phyloP scores from a whole-genome alignment of 1,284 basidiomycete species.

The Grifola frondosa region DNA sequence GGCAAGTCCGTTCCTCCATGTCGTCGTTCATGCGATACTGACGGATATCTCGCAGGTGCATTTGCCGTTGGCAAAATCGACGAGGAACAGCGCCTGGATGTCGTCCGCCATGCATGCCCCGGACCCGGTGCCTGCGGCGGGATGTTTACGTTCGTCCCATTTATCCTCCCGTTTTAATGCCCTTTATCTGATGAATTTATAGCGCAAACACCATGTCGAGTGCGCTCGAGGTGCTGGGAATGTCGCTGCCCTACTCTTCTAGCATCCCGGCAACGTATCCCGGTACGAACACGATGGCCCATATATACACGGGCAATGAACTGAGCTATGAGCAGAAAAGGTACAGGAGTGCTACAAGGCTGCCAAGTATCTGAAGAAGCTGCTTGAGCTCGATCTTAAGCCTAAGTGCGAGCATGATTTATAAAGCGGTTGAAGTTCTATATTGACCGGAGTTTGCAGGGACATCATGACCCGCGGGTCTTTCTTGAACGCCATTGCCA shows the following conservation, averaged over 20 bases:
- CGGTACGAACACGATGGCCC: constrained; percentile 37
- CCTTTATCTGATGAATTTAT: neutral
- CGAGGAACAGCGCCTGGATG: constrained; percentile 78
- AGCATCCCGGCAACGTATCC: constrained; percentile 81
- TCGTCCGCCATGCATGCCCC: constrained; percentile 81
- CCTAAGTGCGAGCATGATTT: constrained; percentile 55
- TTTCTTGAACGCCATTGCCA: constrained; percentile 89
- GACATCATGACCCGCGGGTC: constrained; percentile 91
- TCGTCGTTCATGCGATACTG: neutral
- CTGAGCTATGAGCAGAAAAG: constrained; percentile 56
- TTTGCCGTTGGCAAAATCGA: constrained; percentile 71
- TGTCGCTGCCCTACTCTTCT: constrained; percentile 88
- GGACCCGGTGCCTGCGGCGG: constrained; percentile 72
- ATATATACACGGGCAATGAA: neutral
- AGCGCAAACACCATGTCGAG: constrained; percentile 89
- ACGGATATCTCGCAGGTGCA: constrained; percentile 49
- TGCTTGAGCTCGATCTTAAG: constrained; percentile 86
- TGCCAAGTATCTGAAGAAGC: constrained; percentile 77
- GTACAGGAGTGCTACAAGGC: constrained; percentile 83
- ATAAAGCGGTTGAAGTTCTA: neutral
- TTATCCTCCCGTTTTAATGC: neutral
- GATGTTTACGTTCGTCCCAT: constrained; percentile 69
- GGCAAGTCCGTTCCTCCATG: constrained; percentile 39
- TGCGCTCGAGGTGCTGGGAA: constrained; percentile 87
- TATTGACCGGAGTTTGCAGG: constrained; percentile 35